Conservation (phyloP, 2,329 filamentous ascomycete genomes). For the Domatiomyces globalis region DNA sequence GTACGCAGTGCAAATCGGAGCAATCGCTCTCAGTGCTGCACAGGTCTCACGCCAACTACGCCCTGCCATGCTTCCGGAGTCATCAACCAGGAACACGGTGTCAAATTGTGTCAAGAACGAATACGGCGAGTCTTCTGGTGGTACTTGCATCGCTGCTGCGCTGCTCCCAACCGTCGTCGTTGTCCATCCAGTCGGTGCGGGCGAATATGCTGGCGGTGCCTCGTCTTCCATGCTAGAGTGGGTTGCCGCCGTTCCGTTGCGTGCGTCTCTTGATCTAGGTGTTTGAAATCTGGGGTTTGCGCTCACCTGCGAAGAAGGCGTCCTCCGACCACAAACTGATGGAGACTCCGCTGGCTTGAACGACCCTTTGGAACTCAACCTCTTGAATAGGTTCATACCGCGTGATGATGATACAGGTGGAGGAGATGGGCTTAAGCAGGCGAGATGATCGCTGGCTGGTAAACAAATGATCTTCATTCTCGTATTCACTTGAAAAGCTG, state of each 20-base stretch:
- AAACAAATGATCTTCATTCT: too few species aligned
- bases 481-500: too few species aligned
- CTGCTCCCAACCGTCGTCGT: conserved; percentile 18
- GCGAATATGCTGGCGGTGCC: conserved; percentile 15
- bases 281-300: too few species aligned
- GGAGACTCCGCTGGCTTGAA: neutral
- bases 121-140: conserved; percentile 47
- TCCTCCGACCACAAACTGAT: neutral
- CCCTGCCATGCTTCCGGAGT: conserved; percentile 75
- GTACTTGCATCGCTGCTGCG: conserved; percentile 18
- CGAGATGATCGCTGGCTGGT: too few species aligned
- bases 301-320: too few species aligned
- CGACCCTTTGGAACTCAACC: conserved; percentile 7
- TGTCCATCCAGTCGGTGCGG: conserved; percentile 5
- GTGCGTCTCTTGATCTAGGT: too few species aligned
- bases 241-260: too few species aligned
- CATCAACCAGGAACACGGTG: conserved; percentile 81
- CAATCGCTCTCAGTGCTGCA: conserved; percentile 55
- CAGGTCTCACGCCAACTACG: conserved; percentile 62
- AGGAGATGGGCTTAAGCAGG: neutral
- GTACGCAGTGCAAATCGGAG: conserved; percentile 65
- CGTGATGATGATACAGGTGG: too few species aligned
- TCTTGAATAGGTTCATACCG: conserved; percentile 9
- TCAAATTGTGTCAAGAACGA: conserved; percentile 68
- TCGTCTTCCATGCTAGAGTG: neutral